A percentile compares a stretch with the other conserved stretches of the same genome.
phyloP scores from a whole-genome alignment of 2,329 filamentous ascomycete species.

The Exophiala alcalophila region DNA sequence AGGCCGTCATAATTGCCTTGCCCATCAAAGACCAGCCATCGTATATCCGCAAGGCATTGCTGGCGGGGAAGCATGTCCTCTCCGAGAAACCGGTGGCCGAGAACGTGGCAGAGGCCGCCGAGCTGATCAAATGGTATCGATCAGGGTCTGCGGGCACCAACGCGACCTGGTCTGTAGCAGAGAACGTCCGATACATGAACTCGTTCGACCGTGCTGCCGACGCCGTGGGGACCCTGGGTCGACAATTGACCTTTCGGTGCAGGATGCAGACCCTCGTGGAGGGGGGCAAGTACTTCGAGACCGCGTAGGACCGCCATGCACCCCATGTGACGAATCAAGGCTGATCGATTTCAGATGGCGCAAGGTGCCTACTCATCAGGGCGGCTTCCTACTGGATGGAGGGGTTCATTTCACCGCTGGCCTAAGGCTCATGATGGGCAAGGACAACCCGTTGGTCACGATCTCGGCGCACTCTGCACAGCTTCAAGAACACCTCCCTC shows the following conservation, averaged over 20 bases:
- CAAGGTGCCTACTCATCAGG: constrained; percentile 55
- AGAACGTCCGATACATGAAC: constrained; percentile 56
- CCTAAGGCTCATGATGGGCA: constrained; percentile 49
- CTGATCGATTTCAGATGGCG: constrained; percentile 47
- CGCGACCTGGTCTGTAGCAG: constrained; percentile 50
- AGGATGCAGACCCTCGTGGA: constrained; percentile 46
- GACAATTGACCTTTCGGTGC: constrained; percentile 50
- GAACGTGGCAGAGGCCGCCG: constrained; percentile 50
- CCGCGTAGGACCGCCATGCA: constrained; percentile 34
- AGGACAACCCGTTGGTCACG: constrained; percentile 41
- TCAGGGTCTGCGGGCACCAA: constrained; percentile 40
- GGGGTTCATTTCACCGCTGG: constrained; percentile 57
- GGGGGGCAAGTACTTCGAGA: constrained; percentile 53
- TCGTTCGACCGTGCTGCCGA: constrained; percentile 47
- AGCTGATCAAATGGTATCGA: constrained; percentile 52
- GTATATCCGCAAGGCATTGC: constrained; percentile 49
- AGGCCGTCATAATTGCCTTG: constrained; percentile 53
- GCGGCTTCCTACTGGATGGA: constrained; percentile 59
- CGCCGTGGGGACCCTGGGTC: constrained; percentile 48
- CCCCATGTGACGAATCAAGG: constrained; percentile 37
- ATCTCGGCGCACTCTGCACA: constrained; percentile 51
- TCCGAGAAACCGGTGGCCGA: constrained; percentile 59
- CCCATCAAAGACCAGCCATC: constrained; percentile 53
- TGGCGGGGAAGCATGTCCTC: constrained; percentile 55
- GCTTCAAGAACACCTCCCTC: constrained; percentile 52